Conservation (phyloP, 768 basidiomycete genomes). For the Leccinellum albellum region DNA sequence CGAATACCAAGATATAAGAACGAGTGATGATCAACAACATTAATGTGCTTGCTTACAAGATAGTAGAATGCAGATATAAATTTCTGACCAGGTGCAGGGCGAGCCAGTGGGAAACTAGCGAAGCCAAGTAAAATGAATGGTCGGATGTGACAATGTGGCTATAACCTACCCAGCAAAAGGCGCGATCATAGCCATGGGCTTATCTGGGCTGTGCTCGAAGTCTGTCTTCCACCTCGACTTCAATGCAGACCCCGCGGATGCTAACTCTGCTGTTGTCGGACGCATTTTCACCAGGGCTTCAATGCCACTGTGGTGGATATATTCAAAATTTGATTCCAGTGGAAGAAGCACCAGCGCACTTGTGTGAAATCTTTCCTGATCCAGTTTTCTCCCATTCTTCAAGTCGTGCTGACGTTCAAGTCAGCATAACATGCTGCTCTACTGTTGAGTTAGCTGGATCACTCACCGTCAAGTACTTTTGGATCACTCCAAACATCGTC, state of each 20-base stretch:
- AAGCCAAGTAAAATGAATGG: not conserved
- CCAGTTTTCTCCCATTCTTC: conserved; percentile 36
- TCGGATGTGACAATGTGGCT: not conserved
- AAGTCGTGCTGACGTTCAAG: conserved; percentile 18
- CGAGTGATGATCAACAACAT: not conserved
- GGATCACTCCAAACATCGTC: conserved; percentile 41
- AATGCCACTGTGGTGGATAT: conserved; percentile 35
- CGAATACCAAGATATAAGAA: not conserved
- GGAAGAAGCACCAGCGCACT: conserved; percentile 33
- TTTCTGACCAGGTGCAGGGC: conserved; percentile 18
- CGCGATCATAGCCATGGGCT: conserved; percentile 46
- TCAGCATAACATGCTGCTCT: not conserved
- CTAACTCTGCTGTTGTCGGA: conserved; percentile 45
- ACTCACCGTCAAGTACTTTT: conserved; percentile 37
- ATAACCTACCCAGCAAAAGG: conserved; percentile 37
- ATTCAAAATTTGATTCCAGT: not conserved
- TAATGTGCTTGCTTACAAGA: conserved; percentile 23
- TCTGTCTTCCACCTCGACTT: conserved; percentile 46
- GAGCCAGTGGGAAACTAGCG: conserved; percentile 26
- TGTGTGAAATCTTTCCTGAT: conserved; percentile 48
- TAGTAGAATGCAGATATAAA: conserved; percentile 30
- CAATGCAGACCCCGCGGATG: conserved; percentile 45
- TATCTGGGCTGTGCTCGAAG: conserved; percentile 50
- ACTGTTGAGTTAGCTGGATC: conserved; percentile 13
- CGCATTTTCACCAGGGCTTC: conserved; percentile 57